A percentile compares a stretch with the other conserved stretches of the same genome.
These are phyloP conservation scores for Solioccasus polychromus DNA, from an alignment of 768 basidiomycete genomes.

Conservation along the genomic window DNA sequence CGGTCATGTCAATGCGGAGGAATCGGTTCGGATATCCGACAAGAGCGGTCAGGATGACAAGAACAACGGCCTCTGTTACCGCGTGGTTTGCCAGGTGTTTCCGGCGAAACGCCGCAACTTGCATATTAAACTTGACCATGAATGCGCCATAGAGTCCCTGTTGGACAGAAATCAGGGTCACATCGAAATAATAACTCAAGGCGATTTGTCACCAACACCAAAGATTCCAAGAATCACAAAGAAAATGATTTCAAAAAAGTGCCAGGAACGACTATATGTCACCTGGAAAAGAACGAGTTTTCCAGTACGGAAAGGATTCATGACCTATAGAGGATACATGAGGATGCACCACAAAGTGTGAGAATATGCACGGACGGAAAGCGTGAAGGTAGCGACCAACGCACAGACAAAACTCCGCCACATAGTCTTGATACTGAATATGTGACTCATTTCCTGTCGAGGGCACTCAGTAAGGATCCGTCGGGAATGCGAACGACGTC, in stretches of 20 bases:
- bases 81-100: conserved; percentile 84
- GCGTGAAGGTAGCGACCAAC: conserved; percentile 91
- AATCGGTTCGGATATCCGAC: conserved; percentile 95
- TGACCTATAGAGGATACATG: conserved; percentile 54
- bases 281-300: conserved; percentile 98
- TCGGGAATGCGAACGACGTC: neutral
- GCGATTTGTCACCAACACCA: conserved; percentile 56
- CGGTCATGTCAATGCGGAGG: conserved; percentile 95
- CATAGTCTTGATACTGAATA: conserved; percentile 97
- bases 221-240: conserved; percentile 95
- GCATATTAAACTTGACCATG: conserved; percentile 94
- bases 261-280: conserved; percentile 97
- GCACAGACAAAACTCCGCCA: conserved; percentile 99
- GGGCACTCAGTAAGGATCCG: conserved; percentile 1
- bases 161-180: conserved; percentile 9
- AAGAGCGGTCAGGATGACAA: conserved; percentile 87
- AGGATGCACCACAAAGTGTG: conserved; percentile 20
- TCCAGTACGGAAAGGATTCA: conserved; percentile 98
- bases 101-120: conserved; percentile 90
- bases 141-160: conserved; percentile 98
- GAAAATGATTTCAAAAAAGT: conserved; percentile 97
- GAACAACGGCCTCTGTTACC: conserved; percentile 82
- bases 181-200: neutral
- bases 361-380: conserved; percentile 65
- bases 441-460: conserved; percentile 93